Evolutionary conservation across 208 protist species (phyloP).

Genomic region (Blechomonas ayalai): DNA sequence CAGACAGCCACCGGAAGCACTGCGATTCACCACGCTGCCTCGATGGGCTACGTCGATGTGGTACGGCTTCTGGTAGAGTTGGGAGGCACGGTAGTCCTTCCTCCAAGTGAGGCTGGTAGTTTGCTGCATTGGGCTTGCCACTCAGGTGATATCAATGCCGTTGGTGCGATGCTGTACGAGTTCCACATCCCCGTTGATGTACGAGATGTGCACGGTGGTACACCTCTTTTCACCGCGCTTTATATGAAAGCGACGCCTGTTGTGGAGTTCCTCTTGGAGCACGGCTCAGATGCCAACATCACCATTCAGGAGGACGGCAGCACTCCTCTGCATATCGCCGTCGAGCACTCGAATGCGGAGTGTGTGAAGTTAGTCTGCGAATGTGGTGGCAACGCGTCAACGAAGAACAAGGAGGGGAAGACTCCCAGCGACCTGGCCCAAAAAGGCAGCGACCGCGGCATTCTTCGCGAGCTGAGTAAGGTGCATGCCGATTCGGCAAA

Average conservation of each 20-base stretch:
- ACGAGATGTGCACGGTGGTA: slow-evolving; percentile 71
- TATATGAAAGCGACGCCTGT: slow-evolving; percentile 73
- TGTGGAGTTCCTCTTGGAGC: slow-evolving; percentile 83
- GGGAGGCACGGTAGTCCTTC: slow-evolving; percentile 41
- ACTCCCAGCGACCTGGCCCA: slow-evolving; percentile 47
- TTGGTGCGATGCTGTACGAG: slow-evolving; percentile 77
- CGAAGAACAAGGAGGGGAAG: slow-evolving; percentile 53
- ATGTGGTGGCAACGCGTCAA: slow-evolving; percentile 55
- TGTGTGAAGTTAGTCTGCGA: slow-evolving; percentile 56
- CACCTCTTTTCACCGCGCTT: slow-evolving; percentile 78
- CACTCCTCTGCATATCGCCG: slow-evolving; percentile 82
- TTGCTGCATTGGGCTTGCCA: slow-evolving; percentile 86
- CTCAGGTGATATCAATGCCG: slow-evolving; percentile 60
- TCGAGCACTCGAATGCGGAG: slow-evolving; percentile 67
- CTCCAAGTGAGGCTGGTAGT: slow-evolving; percentile 51
- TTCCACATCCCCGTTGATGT: slow-evolving; percentile 66
- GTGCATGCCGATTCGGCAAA: slow-evolving; percentile 23
- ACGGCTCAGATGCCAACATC: slow-evolving; percentile 57
- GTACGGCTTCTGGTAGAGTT: slow-evolving; percentile 53
- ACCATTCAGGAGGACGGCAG: slow-evolving; percentile 54
- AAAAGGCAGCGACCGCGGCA: slow-evolving; percentile 18
- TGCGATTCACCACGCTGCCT: slow-evolving; percentile 70
- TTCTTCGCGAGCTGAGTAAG: slow-evolving; percentile 67
- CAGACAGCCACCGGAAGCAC: slow-evolving; percentile 47
- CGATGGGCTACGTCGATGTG: slow-evolving; percentile 66